These are phyloP conservation scores for Setaria viridis DNA, from an alignment of 202 grass and related monocot genomes.

Conservation along the genomic window DNA sequence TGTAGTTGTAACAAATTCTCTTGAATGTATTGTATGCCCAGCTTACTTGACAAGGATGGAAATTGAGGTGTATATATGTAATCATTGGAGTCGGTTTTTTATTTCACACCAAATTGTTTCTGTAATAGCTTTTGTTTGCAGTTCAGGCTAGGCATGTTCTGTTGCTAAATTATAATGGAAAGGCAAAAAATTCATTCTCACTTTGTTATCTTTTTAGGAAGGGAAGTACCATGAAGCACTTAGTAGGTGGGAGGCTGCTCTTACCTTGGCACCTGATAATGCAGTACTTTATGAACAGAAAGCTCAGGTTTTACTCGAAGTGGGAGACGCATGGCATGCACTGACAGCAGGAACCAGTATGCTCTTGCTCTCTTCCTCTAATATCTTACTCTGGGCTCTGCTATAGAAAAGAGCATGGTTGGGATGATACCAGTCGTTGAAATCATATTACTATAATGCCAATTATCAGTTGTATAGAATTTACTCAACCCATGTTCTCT, in stretches of 20 bases:
- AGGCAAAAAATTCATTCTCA: background rate
- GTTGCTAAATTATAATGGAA: background rate
- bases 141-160: background rate
- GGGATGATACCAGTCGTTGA: background rate
- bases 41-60: background rate
- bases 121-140: constrained; percentile 12
- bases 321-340: constrained; percentile 87
- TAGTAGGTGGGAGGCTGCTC: constrained; percentile 83
- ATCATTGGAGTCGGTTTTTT: background rate
- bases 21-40: constrained; percentile 1
- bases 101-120: background rate
- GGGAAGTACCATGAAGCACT: constrained; percentile 83
- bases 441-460: background rate
- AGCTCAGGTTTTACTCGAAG: constrained; percentile 87
- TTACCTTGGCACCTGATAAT: constrained; percentile 74
- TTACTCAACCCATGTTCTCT: background rate
- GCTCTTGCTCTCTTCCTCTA: constrained; percentile 30
- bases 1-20: background rate
- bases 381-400: background rate
- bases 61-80: background rate
- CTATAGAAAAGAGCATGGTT: background rate
- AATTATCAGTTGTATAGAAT: background rate
- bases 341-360: constrained; percentile 79
- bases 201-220: constrained; percentile 54
- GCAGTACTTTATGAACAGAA: constrained; percentile 83